phyloP scores from a whole-genome alignment of 2,329 filamentous ascomycete species.

The Colletotrichum sansevieriae region DNA sequence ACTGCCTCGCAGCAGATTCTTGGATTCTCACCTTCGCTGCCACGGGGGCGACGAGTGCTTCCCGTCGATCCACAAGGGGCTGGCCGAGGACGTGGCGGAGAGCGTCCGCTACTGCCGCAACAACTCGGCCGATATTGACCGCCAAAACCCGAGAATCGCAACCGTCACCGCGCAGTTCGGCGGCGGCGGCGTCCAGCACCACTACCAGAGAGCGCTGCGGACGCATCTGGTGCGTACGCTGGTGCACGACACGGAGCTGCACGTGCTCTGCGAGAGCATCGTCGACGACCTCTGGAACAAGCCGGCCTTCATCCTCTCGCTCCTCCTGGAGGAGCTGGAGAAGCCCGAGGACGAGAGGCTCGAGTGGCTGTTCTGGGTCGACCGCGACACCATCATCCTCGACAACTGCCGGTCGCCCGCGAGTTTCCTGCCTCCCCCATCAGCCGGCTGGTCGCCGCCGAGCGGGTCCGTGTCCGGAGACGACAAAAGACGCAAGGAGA shows the following conservation, averaged over 20 bases:
- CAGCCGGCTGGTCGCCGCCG: neutral
- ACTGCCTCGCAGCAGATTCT: no score
- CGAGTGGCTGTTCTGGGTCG: slow-evolving; percentile 44
- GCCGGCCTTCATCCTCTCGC: slow-evolving; percentile 53
- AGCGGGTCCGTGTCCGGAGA: neutral
- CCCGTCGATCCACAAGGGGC: neutral
- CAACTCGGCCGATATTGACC: neutral
- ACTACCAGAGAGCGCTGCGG: slow-evolving; percentile 47
- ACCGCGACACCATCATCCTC: slow-evolving; percentile 44
- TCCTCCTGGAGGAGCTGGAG: slow-evolving; percentile 44
- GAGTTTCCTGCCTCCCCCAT: slow-evolving; percentile 36
- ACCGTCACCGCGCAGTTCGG: slow-evolving; percentile 38
- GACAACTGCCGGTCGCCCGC: slow-evolving; percentile 38
- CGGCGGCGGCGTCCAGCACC: neutral
- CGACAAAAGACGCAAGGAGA: neutral
- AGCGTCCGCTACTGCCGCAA: neutral
- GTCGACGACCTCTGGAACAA: slow-evolving; percentile 54
- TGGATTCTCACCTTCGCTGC: neutral
- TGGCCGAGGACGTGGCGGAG: neutral
- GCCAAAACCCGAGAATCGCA: slow-evolving; percentile 5
- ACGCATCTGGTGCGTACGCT: slow-evolving; percentile 53
- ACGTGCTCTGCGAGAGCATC: slow-evolving; percentile 50
- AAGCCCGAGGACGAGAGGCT: slow-evolving; percentile 38
- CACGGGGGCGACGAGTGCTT: slow-evolving; percentile 14
- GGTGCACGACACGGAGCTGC: slow-evolving; percentile 48